A percentile compares a stretch with the other conserved stretches of the same genome.
Evolutionary conservation across 768 basidiomycete genomes (phyloP).

Genomic region (Lactifluus pinguis): DNA sequence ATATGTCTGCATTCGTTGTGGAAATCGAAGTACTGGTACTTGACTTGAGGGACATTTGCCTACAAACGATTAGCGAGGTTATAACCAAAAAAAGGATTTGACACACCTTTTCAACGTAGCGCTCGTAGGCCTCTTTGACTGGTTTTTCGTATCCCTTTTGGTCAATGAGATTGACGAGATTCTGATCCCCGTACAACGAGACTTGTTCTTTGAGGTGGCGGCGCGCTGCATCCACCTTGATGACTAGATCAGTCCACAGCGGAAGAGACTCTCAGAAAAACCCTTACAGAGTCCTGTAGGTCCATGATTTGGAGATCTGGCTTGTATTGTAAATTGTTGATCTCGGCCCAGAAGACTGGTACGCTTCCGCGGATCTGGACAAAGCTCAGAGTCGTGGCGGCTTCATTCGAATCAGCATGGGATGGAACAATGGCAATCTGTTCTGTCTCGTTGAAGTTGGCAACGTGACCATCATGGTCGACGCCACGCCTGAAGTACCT

Average conservation of each 20-base stretch:
- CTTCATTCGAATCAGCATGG: constrained; percentile 39
- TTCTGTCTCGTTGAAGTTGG: constrained; percentile 98
- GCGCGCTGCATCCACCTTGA: constrained; percentile 58
- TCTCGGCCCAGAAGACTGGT: constrained; percentile 93
- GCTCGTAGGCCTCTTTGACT: constrained; percentile 92
- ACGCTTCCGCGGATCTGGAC: constrained; percentile 92
- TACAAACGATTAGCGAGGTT: constrained; percentile 22
- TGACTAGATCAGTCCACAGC: constrained; percentile 9
- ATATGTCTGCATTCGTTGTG: constrained; percentile 91
- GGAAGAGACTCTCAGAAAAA: not conserved
- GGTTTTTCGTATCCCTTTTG: constrained; percentile 89
- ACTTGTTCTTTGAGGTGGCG: constrained; percentile 69
- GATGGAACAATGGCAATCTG: constrained; percentile 79
- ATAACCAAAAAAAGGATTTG: not conserved
- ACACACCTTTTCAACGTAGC: constrained; percentile 51
- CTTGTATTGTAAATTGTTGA: constrained; percentile 92
- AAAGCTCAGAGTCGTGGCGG: constrained; percentile 64
- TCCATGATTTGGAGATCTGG: constrained; percentile 98
- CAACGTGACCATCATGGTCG: constrained; percentile 80
- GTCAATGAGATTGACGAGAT: constrained; percentile 86
- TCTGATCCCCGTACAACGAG: constrained; percentile 65
- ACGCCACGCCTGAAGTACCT: constrained; percentile 95
- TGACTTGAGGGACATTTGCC: constrained; percentile 57
- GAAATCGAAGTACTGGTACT: constrained; percentile 96
- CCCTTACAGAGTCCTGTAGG: constrained; percentile 68